Evolutionary conservation across 2,329 filamentous ascomycete species (phyloP).

Genomic region (Diaporthe citrichinensis): DNA sequence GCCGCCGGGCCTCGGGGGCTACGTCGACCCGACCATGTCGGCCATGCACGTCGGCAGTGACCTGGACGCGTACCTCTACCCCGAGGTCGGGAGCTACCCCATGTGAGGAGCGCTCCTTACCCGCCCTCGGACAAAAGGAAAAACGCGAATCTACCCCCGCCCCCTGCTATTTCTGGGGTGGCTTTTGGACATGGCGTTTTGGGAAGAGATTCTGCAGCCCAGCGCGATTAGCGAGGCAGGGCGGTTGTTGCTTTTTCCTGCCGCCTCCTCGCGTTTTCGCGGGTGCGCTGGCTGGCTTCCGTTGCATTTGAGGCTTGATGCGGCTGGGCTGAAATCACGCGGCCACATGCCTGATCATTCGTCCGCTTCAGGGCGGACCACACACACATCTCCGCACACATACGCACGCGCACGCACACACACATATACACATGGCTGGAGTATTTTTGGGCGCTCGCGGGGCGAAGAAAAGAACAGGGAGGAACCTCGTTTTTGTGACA

Average conservation of each 20-base stretch:
- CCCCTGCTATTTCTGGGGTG: not conserved
- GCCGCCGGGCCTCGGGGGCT: conserved; percentile 36
- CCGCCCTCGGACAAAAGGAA: not conserved
- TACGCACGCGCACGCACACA: not conserved
- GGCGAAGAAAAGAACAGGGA: conserved; percentile 22
- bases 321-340: conserved; percentile 15
- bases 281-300: conserved; percentile 4
- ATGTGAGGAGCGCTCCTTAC: conserved; percentile 36
- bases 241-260: not conserved
- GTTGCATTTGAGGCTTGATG: conserved; percentile 32
- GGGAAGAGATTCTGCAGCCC: not conserved
- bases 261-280: not conserved
- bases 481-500: not conserved
- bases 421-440: not conserved
- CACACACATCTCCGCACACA: not conserved
- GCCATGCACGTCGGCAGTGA: conserved; percentile 46
- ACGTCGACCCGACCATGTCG: conserved; percentile 42
- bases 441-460: not conserved
- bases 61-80: conserved; percentile 51
- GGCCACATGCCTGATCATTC: conserved; percentile 11
- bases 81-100: conserved; percentile 46
- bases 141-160: not conserved
- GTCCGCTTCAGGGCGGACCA: not conserved
- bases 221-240: conserved; percentile 12
- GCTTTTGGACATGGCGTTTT: not conserved